Percentiles rank a stretch among this genome's conserved stretches.
phyloP scores from a whole-genome alignment of 495 filamentous ascomycete species.

The Trichoderma parareesei region DNA sequence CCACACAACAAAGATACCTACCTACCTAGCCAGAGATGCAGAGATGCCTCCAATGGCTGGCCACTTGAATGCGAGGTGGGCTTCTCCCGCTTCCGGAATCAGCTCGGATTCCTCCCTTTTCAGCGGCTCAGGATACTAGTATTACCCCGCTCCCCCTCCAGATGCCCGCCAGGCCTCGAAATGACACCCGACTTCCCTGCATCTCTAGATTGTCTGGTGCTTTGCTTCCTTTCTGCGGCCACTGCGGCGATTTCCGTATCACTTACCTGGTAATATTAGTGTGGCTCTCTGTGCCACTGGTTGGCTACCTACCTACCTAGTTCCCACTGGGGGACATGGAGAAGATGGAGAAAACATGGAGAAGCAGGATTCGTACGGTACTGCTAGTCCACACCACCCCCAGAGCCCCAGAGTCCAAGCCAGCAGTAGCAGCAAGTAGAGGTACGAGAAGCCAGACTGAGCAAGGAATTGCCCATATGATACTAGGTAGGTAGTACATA shows the following conservation, averaged over 20 bases:
- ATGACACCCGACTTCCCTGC: no score
- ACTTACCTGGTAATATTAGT: background rate
- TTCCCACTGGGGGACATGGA: background rate
- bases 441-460: background rate
- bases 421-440: no score
- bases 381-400: no score
- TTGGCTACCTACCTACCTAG: no score
- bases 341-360: no score
- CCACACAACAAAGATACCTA: background rate
- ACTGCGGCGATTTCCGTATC: background rate
- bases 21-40: no score
- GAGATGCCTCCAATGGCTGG: no score
- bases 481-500: no score
- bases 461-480: background rate
- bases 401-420: no score
- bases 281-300: background rate
- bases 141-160: background rate
- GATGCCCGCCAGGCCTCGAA: background rate
- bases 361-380: no score
- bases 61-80: background rate
- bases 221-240: background rate
- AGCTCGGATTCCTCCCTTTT: background rate
- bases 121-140: background rate
- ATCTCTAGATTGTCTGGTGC: background rate
- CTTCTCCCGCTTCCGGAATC: background rate